phyloP scores from a whole-genome alignment of 805 yeast species.

The Candida anglica region DNA sequence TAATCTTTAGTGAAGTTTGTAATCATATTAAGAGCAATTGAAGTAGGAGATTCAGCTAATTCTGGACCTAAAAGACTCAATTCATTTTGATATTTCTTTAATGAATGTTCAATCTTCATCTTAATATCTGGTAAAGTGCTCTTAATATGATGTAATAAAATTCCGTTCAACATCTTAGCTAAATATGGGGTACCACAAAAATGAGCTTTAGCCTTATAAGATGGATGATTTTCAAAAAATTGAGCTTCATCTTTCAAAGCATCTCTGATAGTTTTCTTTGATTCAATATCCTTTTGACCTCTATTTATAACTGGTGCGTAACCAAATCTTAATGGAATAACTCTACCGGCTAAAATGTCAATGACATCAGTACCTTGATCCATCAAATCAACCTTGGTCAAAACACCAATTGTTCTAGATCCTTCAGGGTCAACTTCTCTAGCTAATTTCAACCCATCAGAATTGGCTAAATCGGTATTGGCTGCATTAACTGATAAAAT shows the following conservation, averaged over 20 bases:
- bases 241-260: constrained; percentile 78
- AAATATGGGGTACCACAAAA: constrained; percentile 98
- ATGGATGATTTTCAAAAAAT: constrained; percentile 84
- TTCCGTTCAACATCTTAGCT: constrained; percentile 86
- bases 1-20: constrained; percentile 92
- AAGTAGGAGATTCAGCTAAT: constrained; percentile 82
- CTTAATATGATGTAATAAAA: constrained; percentile 80
- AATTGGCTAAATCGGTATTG: constrained; percentile 93
- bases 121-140: constrained; percentile 79
- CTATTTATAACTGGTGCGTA: constrained; percentile 96
- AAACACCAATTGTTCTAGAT: constrained; percentile 90
- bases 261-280: constrained; percentile 78
- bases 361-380: constrained; percentile 97
- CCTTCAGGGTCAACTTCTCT: constrained; percentile 99
- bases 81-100: constrained; percentile 82
- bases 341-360: constrained; percentile 92
- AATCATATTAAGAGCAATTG: constrained; percentile 84
- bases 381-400: constrained; percentile 95
- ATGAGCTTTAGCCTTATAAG: constrained; percentile 89
- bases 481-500: constrained; percentile 94
- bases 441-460: constrained; percentile 93
- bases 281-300: constrained; percentile 94
- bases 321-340: constrained; percentile 91
- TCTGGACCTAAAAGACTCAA: constrained; percentile 80
- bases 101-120: constrained; percentile 78